These are phyloP conservation scores for Middelhovenomyces tepae DNA, from an alignment of 805 yeast genomes.

Conservation along the genomic window DNA sequence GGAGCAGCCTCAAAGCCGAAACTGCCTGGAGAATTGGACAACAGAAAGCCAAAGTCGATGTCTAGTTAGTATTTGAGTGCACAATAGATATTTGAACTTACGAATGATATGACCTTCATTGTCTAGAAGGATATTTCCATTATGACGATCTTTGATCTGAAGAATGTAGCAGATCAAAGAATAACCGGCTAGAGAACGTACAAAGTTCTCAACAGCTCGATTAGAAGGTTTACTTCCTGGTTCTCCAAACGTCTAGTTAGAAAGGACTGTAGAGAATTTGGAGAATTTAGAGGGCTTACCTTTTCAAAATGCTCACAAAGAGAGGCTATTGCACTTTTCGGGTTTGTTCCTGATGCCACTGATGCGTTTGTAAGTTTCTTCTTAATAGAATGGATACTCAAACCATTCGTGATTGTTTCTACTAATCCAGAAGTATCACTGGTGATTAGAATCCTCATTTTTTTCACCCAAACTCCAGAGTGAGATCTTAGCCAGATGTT, in stretches of 20 bases:
- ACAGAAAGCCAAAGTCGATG: constrained; percentile 89
- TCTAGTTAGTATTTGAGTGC: too few species aligned
- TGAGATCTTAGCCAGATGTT: constrained; percentile 67
- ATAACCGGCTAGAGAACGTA: constrained; percentile 84
- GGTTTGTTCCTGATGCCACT: constrained; percentile 55
- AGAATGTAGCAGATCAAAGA: constrained; percentile 82
- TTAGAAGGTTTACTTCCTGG: constrained; percentile 42
- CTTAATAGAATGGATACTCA: constrained; percentile 89
- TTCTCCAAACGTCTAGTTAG: constrained; percentile 72
- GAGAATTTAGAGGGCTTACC: too few species aligned
- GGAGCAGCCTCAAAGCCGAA: constrained; percentile 98
- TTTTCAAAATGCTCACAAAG: constrained; percentile 69
- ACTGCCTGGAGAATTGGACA: constrained; percentile 93
- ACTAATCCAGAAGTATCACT: constrained; percentile 87
- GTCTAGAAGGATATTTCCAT: constrained; percentile 96
- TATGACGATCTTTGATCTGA: constrained; percentile 95
- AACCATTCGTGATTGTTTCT: constrained; percentile 91
- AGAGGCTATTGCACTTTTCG: constrained; percentile 62
- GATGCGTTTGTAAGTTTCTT: constrained; percentile 79
- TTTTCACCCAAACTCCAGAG: constrained; percentile 81
- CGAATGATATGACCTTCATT: constrained; percentile 84
- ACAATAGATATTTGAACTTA: constrained; percentile 3
- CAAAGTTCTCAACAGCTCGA: constrained; percentile 78
- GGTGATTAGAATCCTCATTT: constrained; percentile 87
- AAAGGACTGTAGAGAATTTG: too few species aligned